These are phyloP conservation scores for Toxicodendron radicans DNA, from an alignment of 345 rosid genomes.

Conservation along the genomic window DNA sequence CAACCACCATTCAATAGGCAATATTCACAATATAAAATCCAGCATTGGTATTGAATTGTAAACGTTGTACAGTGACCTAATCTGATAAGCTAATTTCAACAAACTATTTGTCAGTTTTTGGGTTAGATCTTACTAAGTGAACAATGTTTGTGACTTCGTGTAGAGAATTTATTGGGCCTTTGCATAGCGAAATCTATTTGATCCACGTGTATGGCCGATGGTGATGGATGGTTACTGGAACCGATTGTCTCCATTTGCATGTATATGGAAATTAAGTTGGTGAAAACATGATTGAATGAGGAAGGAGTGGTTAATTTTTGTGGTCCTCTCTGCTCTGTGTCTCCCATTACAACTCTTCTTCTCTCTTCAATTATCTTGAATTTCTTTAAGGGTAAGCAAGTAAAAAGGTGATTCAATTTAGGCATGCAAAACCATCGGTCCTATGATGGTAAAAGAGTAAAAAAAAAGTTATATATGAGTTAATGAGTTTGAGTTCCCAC, in stretches of 20 bases:
- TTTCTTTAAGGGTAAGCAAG: conserved; percentile 33
- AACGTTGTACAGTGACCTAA: conserved; percentile 15
- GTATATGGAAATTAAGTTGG: conserved; percentile 8
- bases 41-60: neutral
- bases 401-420: conserved; percentile 16
- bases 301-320: neutral
- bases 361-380: conserved; percentile 21
- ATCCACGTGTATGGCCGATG: neutral
- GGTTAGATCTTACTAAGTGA: neutral
- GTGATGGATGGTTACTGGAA: neutral
- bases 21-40: neutral
- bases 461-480: too few species aligned
- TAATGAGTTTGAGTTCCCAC: too few species aligned
- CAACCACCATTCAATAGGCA: conserved; percentile 8
- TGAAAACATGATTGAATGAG: conserved; percentile 2
- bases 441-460: too few species aligned
- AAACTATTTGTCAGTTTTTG: neutral
- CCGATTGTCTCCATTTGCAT: conserved; percentile 13
- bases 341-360: neutral
- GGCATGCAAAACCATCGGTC: conserved; percentile 22
- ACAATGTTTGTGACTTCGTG: neutral
- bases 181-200: too few species aligned
- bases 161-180: too few species aligned
- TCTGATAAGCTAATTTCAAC: conserved; percentile 24
- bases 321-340: conserved; percentile 1